Conservation (phyloP, 1,139 yeast species). For the Geotrichum armillariae region DNA sequence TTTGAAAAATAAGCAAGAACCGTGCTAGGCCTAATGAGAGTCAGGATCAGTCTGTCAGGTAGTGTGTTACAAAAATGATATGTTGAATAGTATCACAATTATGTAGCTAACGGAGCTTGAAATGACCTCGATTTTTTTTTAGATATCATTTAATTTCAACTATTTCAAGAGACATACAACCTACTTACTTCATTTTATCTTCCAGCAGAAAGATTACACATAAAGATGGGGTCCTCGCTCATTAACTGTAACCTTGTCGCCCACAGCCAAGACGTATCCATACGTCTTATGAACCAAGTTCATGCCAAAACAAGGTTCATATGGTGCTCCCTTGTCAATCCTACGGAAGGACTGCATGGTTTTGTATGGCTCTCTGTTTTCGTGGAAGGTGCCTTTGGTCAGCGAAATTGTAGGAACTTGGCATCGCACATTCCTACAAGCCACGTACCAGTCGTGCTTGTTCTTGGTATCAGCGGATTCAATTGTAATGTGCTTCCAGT, state of each 20-base stretch:
- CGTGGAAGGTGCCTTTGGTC: conserved; percentile 38
- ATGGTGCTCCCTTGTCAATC: conserved; percentile 41
- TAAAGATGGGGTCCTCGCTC: conserved; percentile 18
- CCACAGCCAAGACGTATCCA: conserved; percentile 35
- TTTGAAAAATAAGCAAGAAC: too few species aligned
- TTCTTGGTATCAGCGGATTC: neutral
- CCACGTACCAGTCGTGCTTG: conserved; percentile 35
- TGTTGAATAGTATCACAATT: too few species aligned
- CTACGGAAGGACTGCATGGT: conserved; percentile 41
- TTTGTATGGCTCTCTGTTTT: conserved; percentile 38
- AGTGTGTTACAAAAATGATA: too few species aligned
- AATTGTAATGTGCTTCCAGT: conserved; percentile 40
- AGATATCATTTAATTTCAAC: too few species aligned
- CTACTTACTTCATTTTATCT: too few species aligned
- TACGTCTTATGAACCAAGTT: conserved; percentile 38
- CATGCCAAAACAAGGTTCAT: conserved; percentile 43
- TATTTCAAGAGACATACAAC: too few species aligned
- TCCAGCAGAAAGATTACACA: too few species aligned
- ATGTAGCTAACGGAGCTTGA: too few species aligned
- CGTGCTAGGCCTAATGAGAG: too few species aligned
- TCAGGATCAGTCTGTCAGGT: too few species aligned
- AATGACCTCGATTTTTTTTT: too few species aligned
- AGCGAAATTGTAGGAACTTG: conserved; percentile 44
- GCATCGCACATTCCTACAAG: conserved; percentile 43
- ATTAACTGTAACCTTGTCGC: conserved; percentile 32